phyloP scores from a whole-genome alignment of 768 basidiomycete species.

The Termitomyces sp. region DNA sequence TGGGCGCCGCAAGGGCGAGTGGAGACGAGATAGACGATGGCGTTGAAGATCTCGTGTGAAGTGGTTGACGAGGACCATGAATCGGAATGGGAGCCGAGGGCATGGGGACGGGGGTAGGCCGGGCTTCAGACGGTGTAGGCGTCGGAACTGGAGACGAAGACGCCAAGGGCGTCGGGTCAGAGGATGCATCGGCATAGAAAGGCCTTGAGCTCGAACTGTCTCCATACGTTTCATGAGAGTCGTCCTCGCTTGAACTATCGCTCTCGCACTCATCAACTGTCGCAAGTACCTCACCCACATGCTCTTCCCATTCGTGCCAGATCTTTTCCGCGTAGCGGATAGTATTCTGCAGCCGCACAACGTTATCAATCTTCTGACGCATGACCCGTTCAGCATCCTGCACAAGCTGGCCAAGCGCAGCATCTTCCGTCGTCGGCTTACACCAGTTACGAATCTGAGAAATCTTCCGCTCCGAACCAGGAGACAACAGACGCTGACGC shows the following conservation, averaged over 20 bases:
- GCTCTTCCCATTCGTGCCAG: slow-evolving; percentile 94
- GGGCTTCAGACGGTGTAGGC: slow-evolving; percentile 24
- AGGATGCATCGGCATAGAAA: slow-evolving; percentile 50
- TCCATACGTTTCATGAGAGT: slow-evolving; percentile 25
- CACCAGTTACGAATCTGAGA: slow-evolving; percentile 81
- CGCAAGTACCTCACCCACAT: slow-evolving; percentile 65
- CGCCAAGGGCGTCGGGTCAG: slow-evolving; percentile 68
- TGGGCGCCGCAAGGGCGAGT: slow-evolving; percentile 79
- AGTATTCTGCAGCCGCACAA: slow-evolving; percentile 94
- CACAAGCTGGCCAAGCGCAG: slow-evolving; percentile 75
- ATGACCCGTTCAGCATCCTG: slow-evolving; percentile 87
- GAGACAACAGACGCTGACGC: slow-evolving; percentile 85
- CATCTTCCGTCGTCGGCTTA: slow-evolving; percentile 80
- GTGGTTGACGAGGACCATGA: slow-evolving; percentile 35
- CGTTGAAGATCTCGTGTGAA: slow-evolving; percentile 80
- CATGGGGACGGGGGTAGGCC: slow-evolving; percentile 20
- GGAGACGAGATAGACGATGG: slow-evolving; percentile 88
- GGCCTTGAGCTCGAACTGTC: slow-evolving; percentile 59
- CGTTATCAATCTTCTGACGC: slow-evolving; percentile 91
- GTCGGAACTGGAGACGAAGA: slow-evolving; percentile 43
- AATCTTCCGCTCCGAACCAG: slow-evolving; percentile 84
- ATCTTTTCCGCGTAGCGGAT: slow-evolving; percentile 97
- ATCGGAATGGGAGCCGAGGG: slow-evolving; percentile 25
- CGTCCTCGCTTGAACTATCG: slow-evolving; percentile 38
- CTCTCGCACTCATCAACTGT: slow-evolving; percentile 44